These are phyloP conservation scores for Fusarium sp. DNA, from an alignment of 2,329 filamentous ascomycete species.

Conservation along the genomic window DNA sequence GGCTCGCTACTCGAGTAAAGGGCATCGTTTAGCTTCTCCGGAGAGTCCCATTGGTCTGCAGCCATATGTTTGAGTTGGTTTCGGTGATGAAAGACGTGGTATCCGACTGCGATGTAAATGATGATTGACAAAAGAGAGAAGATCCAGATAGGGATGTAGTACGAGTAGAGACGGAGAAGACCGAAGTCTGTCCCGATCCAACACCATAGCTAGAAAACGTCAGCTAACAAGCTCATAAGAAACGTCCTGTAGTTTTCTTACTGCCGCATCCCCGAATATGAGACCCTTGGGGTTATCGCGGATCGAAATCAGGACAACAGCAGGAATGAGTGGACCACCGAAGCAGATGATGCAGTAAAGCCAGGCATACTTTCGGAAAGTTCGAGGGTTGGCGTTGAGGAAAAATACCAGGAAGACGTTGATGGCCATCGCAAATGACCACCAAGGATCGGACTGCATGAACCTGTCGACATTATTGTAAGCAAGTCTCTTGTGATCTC, in stretches of 20 bases:
- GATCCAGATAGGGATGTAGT: conserved; percentile 74
- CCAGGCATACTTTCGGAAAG: conserved; percentile 79
- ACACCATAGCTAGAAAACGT: conserved; percentile 68
- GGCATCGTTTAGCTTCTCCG: conserved; percentile 30
- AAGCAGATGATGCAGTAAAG: conserved; percentile 80
- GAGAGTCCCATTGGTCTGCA: conserved; percentile 44
- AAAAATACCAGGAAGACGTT: conserved; percentile 83
- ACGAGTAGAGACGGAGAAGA: conserved; percentile 70
- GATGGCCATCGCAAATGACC: conserved; percentile 85
- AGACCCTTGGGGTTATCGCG: conserved; percentile 55
- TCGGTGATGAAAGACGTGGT: conserved; percentile 71
- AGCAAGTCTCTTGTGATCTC: not conserved
- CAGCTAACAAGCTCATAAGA: not conserved
- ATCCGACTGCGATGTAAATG: conserved; percentile 72
- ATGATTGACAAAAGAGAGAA: conserved; percentile 69
- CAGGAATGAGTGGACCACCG: conserved; percentile 77
- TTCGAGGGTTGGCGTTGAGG: conserved; percentile 69
- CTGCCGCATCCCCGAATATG: conserved; percentile 71
- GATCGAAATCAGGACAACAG: conserved; percentile 76
- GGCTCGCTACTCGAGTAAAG: conserved; percentile 49
- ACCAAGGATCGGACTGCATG: conserved; percentile 82
- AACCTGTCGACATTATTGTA: conserved; percentile 68
- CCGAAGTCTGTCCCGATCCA: conserved; percentile 71
- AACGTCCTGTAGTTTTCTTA: conserved; percentile 50
- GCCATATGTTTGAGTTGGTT: conserved; percentile 68